Percentiles rank a stretch among this genome's conserved stretches.
These are phyloP conservation scores for Medicago truncatula DNA, from an alignment of 306 rosid species.

Conservation along the genomic window DNA sequence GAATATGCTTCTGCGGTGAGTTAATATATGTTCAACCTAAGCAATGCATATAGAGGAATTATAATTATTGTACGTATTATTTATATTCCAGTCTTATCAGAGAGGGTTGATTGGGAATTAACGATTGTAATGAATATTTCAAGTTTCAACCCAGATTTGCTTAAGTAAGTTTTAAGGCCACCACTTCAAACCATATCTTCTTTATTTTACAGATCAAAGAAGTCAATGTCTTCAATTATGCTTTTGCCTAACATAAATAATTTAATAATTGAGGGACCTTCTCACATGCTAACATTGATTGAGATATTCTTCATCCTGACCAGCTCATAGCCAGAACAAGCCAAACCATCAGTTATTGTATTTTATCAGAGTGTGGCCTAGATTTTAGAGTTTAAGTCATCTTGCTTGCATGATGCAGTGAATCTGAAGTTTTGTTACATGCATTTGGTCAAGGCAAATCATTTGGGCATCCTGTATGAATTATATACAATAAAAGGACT, in stretches of 20 bases:
- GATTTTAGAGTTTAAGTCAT: constrained; percentile 30
- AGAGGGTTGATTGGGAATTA: constrained; percentile 28
- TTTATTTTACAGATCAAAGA: constrained; percentile 21
- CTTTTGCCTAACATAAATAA: constrained; percentile 30
- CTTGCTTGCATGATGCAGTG: constrained; percentile 20
- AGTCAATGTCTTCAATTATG: background rate
- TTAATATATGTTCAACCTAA: constrained; percentile 29
- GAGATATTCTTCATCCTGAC: constrained; percentile 27
- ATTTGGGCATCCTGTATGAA: constrained; percentile 12
- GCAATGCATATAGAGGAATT: constrained; percentile 2
- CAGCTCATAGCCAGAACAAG: constrained; percentile 7
- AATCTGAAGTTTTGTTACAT: constrained; percentile 34
- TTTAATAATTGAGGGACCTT: constrained; percentile 26
- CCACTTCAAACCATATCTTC: background rate
- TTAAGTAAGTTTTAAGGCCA: background rate
- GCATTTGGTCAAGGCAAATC: constrained; percentile 19
- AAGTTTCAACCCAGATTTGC: constrained; percentile 14
- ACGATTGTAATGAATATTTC: constrained; percentile 19
- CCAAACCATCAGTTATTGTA: background rate
- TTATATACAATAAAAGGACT: constrained; percentile 36
- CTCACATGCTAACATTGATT: constrained; percentile 23
- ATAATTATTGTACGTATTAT: background rate
- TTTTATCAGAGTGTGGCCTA: background rate
- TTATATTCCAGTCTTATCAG: constrained; percentile 27
- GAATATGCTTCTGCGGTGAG: constrained; percentile 91